Base-by-base conservation (phyloP, 2,329 filamentous ascomycete genomes). In the Endocalyx cinctus region DNA sequence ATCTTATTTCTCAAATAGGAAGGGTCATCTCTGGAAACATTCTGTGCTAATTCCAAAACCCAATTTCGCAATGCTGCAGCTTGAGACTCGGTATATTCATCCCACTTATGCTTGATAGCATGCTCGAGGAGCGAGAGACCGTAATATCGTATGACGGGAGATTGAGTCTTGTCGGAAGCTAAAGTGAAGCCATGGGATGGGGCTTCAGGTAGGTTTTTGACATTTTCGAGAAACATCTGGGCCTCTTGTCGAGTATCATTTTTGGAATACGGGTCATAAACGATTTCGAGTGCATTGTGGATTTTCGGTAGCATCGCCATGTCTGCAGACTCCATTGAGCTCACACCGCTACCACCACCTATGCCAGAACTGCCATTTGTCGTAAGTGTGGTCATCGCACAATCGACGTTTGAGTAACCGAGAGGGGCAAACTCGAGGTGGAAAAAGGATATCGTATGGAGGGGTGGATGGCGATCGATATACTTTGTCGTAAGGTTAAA, bases 91-190 rank as follows among this genome's bases (percentile, higher is more conserved):
- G 72, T 76, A 52, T 89, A 88, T 30, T 82, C 77, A 22, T 80
- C 74, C 78, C 88, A 95, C 48, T 78, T 80, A 62, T 94, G 89
- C 47, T 82, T 85, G 57, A 97, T 83, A 28, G 87, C 82, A 61
- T 94, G 84, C 53, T 96, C 90, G 46, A 98, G 77, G 36, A 98
- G 73, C 17, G 89, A 94, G 19, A 98, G 74, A 37, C 89, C 92
- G 59, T 94, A 98, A 64, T 97, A 89, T 49, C 92, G 84, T 36
- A 97, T 84, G 34, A 92, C 76, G 25, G 87, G 78, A 34, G 85
- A 75, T 55, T 94, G 87, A 23, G 73, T 68, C 51, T 71, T 74
- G 59, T 92, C 82, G 46, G 77, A 78, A 27, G 89, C 89, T 39
- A 98, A 76, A 16, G 75, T 74, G 62, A 87, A 94, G 46, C 92